phyloP scores from a whole-genome alignment of 208 protist genomes.

The Leishmania amazonensis region DNA sequence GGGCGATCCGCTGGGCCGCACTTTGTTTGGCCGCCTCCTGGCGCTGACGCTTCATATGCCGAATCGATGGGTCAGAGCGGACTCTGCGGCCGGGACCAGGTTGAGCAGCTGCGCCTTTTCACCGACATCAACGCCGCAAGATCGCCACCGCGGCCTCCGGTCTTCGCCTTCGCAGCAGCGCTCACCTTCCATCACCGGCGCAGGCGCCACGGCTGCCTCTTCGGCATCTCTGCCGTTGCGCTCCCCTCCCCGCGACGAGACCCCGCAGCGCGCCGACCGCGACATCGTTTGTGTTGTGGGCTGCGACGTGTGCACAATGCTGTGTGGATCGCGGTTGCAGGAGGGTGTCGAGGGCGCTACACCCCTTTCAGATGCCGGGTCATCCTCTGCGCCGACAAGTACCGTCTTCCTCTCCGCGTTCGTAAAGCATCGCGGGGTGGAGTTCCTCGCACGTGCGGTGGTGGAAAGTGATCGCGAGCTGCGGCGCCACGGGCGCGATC shows the following conservation, averaged over 20 bases:
- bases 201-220: not conserved
- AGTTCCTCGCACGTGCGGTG: slow-evolving; percentile 19
- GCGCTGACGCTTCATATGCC: slow-evolving; percentile 50
- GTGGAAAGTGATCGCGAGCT: slow-evolving; percentile 21
- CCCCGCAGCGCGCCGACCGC: not conserved
- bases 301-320: slow-evolving; percentile 20
- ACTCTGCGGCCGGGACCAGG: not conserved
- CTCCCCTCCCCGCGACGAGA: not conserved
- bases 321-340: slow-evolving; percentile 2
- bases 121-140: slow-evolving; percentile 5
- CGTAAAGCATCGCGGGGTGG: slow-evolving; percentile 22
- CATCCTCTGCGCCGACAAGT: not conserved
- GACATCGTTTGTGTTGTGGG: slow-evolving; percentile 14
- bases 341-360: not conserved
- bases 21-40: slow-evolving; percentile 70
- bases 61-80: slow-evolving; percentile 9
- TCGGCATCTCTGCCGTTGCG: not conserved
- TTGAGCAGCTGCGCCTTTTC: slow-evolving; percentile 1
- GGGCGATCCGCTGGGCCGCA: slow-evolving; percentile 61
- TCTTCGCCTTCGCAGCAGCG: not conserved
- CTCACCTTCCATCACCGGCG: not conserved
- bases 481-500: slow-evolving; percentile 18
- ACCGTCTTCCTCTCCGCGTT: slow-evolving; percentile 26
- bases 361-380: not conserved
- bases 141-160: slow-evolving; percentile 6